Percentiles rank a stretch among this genome's conserved stretches.
Evolutionary conservation across 2,329 filamentous ascomycete species (phyloP).

Genomic region (Claviceps humidiphila): DNA sequence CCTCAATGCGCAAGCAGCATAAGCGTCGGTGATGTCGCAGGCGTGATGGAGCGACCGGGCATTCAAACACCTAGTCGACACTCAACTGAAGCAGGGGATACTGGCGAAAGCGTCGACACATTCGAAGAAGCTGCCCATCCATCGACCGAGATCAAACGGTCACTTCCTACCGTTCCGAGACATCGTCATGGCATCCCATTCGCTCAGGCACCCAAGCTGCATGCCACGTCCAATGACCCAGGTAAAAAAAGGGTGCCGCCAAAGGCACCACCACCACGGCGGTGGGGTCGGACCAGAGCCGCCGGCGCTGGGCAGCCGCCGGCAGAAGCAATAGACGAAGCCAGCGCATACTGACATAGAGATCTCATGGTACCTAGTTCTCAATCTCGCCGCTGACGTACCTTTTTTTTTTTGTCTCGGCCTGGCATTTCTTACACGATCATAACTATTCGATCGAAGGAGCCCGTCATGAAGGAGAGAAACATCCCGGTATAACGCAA

Average conservation of each 20-base stretch:
- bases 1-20: slow-evolving; percentile 56
- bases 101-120: slow-evolving; percentile 5
- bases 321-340: slow-evolving; percentile 1
- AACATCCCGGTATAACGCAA: not conserved
- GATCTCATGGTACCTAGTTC: not conserved
- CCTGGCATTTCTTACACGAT: not conserved
- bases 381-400: not conserved
- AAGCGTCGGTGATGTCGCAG: slow-evolving; percentile 66
- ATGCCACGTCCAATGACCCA: slow-evolving; percentile 16
- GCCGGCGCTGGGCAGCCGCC: slow-evolving; percentile 19
- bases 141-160: slow-evolving; percentile 27
- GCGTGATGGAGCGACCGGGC: slow-evolving; percentile 69
- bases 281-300: slow-evolving; percentile 28
- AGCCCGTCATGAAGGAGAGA: not conserved
- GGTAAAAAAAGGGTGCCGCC: slow-evolving; percentile 31
- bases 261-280: slow-evolving; percentile 32
- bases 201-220: slow-evolving; percentile 18
- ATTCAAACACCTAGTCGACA: slow-evolving; percentile 66
- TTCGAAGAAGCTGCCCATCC: slow-evolving; percentile 11
- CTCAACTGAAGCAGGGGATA: slow-evolving; percentile 15
- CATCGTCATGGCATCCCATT: slow-evolving; percentile 41
- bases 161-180: slow-evolving; percentile 40
- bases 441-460: not conserved
- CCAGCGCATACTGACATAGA: not conserved
- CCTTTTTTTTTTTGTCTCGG: no score